These are phyloP conservation scores for Scopulariopsis brevicaulis DNA, from an alignment of 2,329 filamentous ascomycete genomes.

Conservation along the genomic window DNA sequence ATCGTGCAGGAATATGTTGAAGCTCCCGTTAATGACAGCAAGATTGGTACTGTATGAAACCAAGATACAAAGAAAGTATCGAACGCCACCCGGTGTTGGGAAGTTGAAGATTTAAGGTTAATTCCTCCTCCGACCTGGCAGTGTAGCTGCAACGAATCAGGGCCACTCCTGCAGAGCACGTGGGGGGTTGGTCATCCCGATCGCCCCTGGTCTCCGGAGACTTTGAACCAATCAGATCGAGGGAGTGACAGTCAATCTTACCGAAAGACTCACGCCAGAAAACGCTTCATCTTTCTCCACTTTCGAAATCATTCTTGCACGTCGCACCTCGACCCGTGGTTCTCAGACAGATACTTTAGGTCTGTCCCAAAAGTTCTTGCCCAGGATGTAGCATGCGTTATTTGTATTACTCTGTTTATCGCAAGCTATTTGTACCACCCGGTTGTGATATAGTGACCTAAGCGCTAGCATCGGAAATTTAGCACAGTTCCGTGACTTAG, in stretches of 20 bases:
- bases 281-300: not conserved
- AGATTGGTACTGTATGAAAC: slow-evolving; percentile 71
- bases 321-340: not conserved
- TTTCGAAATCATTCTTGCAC: not conserved
- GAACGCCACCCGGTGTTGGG: slow-evolving; percentile 42
- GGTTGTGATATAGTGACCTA: too few species aligned
- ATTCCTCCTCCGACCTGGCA: not conserved
- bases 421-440: too few species aligned
- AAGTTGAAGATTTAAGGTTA: not conserved
- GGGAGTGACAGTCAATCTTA: not conserved
- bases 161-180: not conserved
- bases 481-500: too few species aligned
- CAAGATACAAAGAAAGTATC: slow-evolving; percentile 64
- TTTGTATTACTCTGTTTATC: too few species aligned
- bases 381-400: too few species aligned
- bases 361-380: too few species aligned
- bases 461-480: too few species aligned
- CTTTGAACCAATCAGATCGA: not conserved
- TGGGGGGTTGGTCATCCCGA: not conserved
- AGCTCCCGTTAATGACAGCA: slow-evolving; percentile 67
- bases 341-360: not conserved
- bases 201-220: not conserved
- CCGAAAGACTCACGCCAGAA: not conserved
- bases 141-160: not conserved
- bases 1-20: slow-evolving; percentile 46